Evolutionary conservation across 2,329 filamentous ascomycete genomes (phyloP).

Genomic region (Monosporascus sp.): DNA sequence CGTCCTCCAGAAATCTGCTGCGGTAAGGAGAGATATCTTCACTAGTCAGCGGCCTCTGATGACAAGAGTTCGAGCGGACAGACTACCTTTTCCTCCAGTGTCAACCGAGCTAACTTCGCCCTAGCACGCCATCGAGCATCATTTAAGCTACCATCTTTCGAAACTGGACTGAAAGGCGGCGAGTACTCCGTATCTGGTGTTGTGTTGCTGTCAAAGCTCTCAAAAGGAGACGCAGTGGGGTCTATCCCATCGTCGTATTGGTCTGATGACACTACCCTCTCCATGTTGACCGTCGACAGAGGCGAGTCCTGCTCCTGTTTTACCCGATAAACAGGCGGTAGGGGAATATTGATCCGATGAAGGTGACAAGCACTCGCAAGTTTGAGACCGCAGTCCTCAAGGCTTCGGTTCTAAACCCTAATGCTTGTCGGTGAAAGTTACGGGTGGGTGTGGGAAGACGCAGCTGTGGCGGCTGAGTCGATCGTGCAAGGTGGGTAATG

Average conservation of each 20-base stretch:
- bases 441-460: neutral
- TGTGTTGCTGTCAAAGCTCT: constrained; percentile 32
- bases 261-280: constrained; percentile 20
- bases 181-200: constrained; percentile 48
- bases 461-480: neutral
- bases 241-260: constrained; percentile 27
- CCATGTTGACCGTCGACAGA: constrained; percentile 19
- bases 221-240: constrained; percentile 29
- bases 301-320: neutral
- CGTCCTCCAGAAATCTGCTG: constrained; percentile 66
- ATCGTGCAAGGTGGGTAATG: neutral
- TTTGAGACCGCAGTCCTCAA: neutral
- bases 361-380: neutral
- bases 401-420: neutral
- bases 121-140: constrained; percentile 36
- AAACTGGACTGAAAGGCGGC: constrained; percentile 36
- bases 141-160: constrained; percentile 28
- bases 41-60: constrained; percentile 8
- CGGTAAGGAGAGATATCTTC: constrained; percentile 54
- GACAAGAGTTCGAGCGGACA: neutral
- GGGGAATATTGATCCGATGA: neutral
- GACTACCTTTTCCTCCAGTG: constrained; percentile 51
- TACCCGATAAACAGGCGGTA: constrained; percentile 1
- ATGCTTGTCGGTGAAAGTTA: too few relatives aligned
- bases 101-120: constrained; percentile 47